A percentile compares a stretch with the other conserved stretches of the same genome.
These are phyloP conservation scores for Cordyceps cicadae DNA, from an alignment of 2,329 filamentous ascomycete species.

Conservation along the genomic window DNA sequence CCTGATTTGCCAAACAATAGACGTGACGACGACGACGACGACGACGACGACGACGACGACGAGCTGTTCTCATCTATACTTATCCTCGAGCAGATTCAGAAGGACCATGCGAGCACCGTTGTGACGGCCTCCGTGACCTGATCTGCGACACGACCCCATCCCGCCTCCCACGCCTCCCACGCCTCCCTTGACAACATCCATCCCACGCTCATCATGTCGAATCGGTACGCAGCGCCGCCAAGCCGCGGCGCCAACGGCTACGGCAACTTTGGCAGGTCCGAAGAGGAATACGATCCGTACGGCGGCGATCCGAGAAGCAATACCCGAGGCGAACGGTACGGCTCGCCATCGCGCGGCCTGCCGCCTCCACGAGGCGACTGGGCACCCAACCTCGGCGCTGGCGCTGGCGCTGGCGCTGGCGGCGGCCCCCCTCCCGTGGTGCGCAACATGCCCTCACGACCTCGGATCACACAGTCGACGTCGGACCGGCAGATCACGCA, in stretches of 20 bases:
- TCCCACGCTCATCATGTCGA: slow-evolving; percentile 35
- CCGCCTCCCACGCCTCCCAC: not conserved
- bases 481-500: slow-evolving; percentile 50
- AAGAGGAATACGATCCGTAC: slow-evolving; percentile 44
- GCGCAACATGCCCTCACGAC: slow-evolving; percentile 28
- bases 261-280: slow-evolving; percentile 31
- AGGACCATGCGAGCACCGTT: slow-evolving; percentile 19
- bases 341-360: slow-evolving; percentile 19
- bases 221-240: slow-evolving; percentile 38
- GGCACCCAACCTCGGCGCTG: slow-evolving; percentile 27
- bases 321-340: not conserved
- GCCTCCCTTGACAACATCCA: slow-evolving; percentile 6
- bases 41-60: no score
- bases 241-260: slow-evolving; percentile 32
- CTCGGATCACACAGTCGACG: slow-evolving; percentile 35
- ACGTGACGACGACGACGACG: not conserved
- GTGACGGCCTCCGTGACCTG: slow-evolving; percentile 15
- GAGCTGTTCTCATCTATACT: not conserved
- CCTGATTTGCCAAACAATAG: not conserved
- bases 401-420: slow-evolving; percentile 16
- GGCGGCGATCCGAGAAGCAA: slow-evolving; percentile 29
- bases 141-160: slow-evolving; percentile 11
- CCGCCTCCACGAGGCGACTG: slow-evolving; percentile 13
- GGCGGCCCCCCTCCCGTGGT: slow-evolving; percentile 22
- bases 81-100: not conserved